These are phyloP conservation scores for Blastomyces gilchristii DNA, from an alignment of 2,329 filamentous ascomycete species.

Conservation along the genomic window DNA sequence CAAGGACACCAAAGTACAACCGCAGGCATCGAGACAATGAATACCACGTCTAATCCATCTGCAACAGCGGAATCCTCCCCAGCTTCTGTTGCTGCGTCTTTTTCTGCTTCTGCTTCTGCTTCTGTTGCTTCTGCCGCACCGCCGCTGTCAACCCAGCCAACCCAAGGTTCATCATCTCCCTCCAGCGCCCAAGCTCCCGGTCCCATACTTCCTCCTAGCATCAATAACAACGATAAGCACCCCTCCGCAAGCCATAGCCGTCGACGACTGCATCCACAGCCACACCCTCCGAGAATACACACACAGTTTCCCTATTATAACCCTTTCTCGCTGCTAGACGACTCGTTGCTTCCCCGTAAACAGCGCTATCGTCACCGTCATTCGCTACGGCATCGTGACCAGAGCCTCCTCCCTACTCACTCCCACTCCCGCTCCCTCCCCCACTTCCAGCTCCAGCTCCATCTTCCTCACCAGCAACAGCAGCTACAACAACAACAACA, in stretches of 20 bases:
- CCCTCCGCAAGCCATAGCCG: neutral
- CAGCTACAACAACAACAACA: neutral
- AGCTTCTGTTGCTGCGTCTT: neutral
- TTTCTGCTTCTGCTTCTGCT: too few species aligned
- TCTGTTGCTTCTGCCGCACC: neutral
- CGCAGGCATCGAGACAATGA: neutral
- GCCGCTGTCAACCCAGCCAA: neutral
- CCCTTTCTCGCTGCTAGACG: slow-evolving; percentile 3
- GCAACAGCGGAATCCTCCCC: neutral
- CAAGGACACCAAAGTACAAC: neutral
- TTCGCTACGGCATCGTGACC: slow-evolving; percentile 5
- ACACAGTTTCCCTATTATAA: slow-evolving; percentile 6
- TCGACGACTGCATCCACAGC: neutral
- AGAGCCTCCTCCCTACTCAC: neutral
- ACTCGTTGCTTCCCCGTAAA: neutral
- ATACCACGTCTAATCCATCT: neutral
- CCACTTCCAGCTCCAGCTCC: neutral
- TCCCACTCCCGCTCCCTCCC: neutral
- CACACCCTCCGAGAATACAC: neutral
- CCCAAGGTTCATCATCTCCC: neutral
- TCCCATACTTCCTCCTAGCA: neutral
- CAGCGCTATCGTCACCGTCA: neutral
- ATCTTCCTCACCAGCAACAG: neutral
- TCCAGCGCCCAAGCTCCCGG: neutral
- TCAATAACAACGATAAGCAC: neutral